Evolutionary conservation across 306 rosid species (phyloP).

Genomic region (Clitoria ternatea): DNA sequence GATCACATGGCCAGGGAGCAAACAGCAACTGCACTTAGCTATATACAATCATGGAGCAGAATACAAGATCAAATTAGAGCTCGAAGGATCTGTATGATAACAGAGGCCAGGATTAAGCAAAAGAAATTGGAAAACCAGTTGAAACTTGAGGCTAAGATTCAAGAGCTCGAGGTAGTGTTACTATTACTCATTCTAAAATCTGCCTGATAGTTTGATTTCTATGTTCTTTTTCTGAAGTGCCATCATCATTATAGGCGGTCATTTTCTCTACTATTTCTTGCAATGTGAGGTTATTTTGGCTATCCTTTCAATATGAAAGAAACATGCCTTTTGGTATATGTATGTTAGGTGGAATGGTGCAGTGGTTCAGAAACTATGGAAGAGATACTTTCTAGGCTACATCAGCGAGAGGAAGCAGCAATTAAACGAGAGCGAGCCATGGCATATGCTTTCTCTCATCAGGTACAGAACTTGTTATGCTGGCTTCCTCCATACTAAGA

Average conservation of each 20-base stretch:
- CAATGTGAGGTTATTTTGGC: not conserved
- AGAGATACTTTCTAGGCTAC: conserved; percentile 62
- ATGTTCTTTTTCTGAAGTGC: not conserved
- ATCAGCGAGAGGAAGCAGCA: conserved; percentile 74
- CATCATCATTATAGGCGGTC: not conserved
- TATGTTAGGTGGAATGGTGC: conserved; percentile 66
- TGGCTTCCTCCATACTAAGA: not conserved
- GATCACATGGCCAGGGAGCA: conserved; percentile 54
- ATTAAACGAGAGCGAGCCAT: conserved; percentile 66
- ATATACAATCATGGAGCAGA: conserved; percentile 71
- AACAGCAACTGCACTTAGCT: conserved; percentile 49
- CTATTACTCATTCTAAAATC: no score
- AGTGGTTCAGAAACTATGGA: conserved; percentile 80
- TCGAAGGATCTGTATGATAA: conserved; percentile 68
- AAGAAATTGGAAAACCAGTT: conserved; percentile 60
- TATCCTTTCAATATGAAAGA: not conserved
- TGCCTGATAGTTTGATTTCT: not conserved
- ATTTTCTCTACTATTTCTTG: not conserved
- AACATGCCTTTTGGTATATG: not conserved
- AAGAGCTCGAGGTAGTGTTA: conserved; percentile 61
- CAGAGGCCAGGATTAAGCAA: conserved; percentile 55
- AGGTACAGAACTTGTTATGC: conserved; percentile 41
- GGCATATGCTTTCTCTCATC: conserved; percentile 90
- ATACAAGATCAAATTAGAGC: conserved; percentile 62
- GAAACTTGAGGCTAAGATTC: conserved; percentile 69